These are phyloP conservation scores for Cryptomeria japonica DNA, from an alignment of 75 land plant genomes.

Conservation along the genomic window DNA sequence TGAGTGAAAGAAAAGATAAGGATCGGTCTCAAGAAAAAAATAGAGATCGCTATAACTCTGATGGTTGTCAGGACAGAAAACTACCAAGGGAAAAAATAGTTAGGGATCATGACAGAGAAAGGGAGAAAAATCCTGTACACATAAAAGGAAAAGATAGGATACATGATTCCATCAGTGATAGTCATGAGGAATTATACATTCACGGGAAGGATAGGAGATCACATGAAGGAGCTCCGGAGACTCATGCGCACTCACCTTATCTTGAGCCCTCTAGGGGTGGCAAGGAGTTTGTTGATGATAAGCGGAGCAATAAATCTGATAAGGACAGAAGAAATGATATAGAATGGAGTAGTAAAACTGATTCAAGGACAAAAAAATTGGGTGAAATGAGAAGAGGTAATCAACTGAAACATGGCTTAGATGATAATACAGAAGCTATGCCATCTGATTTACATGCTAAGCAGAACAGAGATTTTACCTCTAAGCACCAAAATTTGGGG, in stretches of 20 bases:
- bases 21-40: conserved; percentile 17
- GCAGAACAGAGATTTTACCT: conserved; percentile 2
- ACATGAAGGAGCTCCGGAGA: conserved; percentile 4
- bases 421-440: conserved; percentile 19
- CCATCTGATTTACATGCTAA: not conserved
- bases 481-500: not conserved
- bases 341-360: conserved; percentile 17
- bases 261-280: conserved; percentile 24
- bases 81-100: not conserved
- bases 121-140: conserved; percentile 15
- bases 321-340: conserved; percentile 19
- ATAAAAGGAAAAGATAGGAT: conserved; percentile 17
- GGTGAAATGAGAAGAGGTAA: conserved; percentile 20
- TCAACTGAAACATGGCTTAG: conserved; percentile 14
- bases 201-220: not conserved
- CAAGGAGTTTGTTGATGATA: conserved; percentile 27
- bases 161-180: conserved; percentile 27
- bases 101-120: conserved; percentile 19
- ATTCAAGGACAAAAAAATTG: conserved; percentile 14
- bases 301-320: conserved; percentile 15
- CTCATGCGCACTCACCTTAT: conserved; percentile 5
- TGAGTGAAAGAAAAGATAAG: not conserved
- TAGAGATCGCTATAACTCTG: conserved; percentile 8
- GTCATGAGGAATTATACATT: not conserved
- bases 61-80: conserved; percentile 1